Evolutionary conservation across 768 basidiomycete genomes (phyloP), one percentile per base, ranked within the genome.

Genomic region (Russula vinacea): DNA sequence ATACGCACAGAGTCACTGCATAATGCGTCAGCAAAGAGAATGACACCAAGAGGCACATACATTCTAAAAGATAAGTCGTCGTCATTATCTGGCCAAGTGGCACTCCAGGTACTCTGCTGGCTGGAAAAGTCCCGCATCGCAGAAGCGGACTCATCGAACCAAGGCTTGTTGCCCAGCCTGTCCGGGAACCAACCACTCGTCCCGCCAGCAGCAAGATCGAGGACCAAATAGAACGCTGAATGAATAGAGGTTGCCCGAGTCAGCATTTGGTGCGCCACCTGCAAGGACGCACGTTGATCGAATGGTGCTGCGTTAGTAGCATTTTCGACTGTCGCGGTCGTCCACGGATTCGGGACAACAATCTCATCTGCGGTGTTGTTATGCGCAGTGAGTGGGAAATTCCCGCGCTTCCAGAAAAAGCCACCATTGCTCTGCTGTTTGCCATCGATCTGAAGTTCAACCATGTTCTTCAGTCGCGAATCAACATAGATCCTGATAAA

Each of bases 131-230:
- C 86, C 51, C 74, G 76, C 88, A 90, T 90, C 10, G 89, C 90
- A n/a, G 78, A 76, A 74, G 16, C 67, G 60, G 82, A 82, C 19
- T 76, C 76, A 71, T 92, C 85, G 37, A 85, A 79, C 90, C 90
- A 92, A 80, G 74, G 73, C 74, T 79, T 79, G 68, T 76, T 78
- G 19, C 91, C 92, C 50, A 89, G 83, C 11, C 78, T 74, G 62
- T 84, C 83, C 3, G 78, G 79, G 79, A 83, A 84, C 80, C 80
- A 84, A 35, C 86, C 92, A 67, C 84, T 91, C 42, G 89, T 92
- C 2, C 87, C 86, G 11, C 93, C 93, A 11, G 84, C 90, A 2
- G 86, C 91, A 40, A 94, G 81, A 72, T 90, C 83, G 71, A 95
- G 76, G 70, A 92, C 84, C 29, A 94, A 76, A 76, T 90, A 94